Percentiles rank a stretch among this genome's conserved stretches.
These are phyloP conservation scores for Quercus lobata DNA, from an alignment of 331 rosid species.

Conservation along the genomic window DNA sequence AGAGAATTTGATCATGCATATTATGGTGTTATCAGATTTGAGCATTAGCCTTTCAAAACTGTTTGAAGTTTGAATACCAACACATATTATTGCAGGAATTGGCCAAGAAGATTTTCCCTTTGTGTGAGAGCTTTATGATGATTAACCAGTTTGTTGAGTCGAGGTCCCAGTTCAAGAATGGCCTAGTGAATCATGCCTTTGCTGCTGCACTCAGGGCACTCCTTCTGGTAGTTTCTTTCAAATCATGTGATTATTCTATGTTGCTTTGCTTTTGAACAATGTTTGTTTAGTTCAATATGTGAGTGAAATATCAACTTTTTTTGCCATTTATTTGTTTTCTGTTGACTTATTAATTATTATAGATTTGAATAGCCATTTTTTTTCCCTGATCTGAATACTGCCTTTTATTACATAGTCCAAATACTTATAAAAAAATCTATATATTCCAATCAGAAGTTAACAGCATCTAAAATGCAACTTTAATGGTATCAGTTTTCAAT, in stretches of 20 bases:
- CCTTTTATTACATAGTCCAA: background rate
- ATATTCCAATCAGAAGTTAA: background rate
- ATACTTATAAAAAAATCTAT: background rate
- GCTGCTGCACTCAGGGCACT: constrained; percentile 95
- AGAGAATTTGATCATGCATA: background rate
- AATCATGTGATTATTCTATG: background rate
- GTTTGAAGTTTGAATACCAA: constrained; percentile 15
- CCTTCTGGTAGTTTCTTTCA: constrained; percentile 64
- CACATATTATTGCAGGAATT: constrained; percentile 62
- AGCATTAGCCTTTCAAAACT: background rate
- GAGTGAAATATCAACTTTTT: background rate
- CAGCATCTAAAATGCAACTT: background rate
- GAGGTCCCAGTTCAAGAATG: constrained; percentile 88
- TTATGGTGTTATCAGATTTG: background rate
- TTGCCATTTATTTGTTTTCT: background rate
- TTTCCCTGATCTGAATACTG: background rate
- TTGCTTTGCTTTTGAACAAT: background rate
- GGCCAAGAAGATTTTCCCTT: constrained; percentile 84
- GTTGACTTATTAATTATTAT: background rate
- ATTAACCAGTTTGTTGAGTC: constrained; percentile 82
- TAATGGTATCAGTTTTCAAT: background rate
- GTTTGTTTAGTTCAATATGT: background rate
- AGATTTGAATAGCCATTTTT: background rate
- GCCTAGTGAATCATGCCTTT: constrained; percentile 95
- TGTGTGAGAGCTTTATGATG: constrained; percentile 78